Evolutionary conservation across 2,329 filamentous ascomycete species (phyloP).

Genomic region (Didymella arachidicola): DNA sequence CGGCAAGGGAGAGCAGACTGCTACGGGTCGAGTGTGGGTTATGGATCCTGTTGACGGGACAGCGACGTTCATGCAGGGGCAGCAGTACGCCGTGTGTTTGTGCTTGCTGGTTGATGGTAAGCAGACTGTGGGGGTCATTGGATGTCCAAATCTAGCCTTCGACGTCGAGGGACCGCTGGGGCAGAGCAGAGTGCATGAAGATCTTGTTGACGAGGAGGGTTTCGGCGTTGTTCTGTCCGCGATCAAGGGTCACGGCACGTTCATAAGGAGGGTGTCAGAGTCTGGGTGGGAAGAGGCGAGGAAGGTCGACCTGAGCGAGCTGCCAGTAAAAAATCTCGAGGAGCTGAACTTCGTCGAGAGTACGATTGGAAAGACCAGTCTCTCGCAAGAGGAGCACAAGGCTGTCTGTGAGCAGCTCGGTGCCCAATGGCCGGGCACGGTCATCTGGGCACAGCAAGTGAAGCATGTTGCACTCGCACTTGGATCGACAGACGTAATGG

Average conservation of each 20-base stretch:
- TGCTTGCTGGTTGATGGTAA: constrained; percentile 65
- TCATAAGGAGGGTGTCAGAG: constrained; percentile 51
- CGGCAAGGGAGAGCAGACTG: constrained; percentile 60
- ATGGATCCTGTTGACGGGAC: constrained; percentile 73
- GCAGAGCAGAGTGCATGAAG: constrained; percentile 40
- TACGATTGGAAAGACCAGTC: constrained; percentile 50
- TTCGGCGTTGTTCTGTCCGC: constrained; percentile 57
- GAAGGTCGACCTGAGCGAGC: constrained; percentile 37
- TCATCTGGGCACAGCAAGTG: constrained; percentile 63
- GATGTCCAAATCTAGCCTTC: constrained; percentile 67
- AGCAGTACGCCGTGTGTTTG: constrained; percentile 70
- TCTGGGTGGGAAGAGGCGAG: constrained; percentile 43
- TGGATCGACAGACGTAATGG: constrained; percentile 58
- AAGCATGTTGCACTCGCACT: constrained; percentile 62
- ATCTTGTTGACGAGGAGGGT: constrained; percentile 55
- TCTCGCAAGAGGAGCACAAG: constrained; percentile 48
- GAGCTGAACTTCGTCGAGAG: constrained; percentile 58
- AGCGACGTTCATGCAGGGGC: constrained; percentile 65
- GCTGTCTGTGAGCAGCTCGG: constrained; percentile 51
- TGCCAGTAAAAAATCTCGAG: constrained; percentile 38
- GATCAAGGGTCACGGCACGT: constrained; percentile 56
- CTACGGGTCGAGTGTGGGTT: constrained; percentile 63
- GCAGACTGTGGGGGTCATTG: constrained; percentile 67
- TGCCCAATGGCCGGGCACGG: constrained; percentile 56
- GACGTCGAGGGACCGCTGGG: constrained; percentile 35